A percentile compares a stretch with the other conserved stretches of the same genome.
phyloP scores from a whole-genome alignment of 306 rosid genomes.

The Trichosanthes truncata region DNA sequence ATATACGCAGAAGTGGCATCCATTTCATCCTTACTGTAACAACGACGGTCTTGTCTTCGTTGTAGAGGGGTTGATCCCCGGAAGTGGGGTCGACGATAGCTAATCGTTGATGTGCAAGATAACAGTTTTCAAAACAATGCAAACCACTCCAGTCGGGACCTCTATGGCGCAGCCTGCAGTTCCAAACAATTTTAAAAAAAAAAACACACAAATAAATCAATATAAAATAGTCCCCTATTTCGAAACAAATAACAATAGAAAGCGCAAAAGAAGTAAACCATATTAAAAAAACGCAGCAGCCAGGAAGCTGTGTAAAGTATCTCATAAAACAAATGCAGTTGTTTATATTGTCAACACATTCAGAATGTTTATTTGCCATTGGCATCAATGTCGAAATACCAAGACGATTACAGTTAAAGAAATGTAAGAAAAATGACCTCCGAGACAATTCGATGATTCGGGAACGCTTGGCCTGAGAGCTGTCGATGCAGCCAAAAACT shows the following conservation, averaged over 20 bases:
- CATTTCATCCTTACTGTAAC: slow-evolving; percentile 48
- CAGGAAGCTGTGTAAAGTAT: neutral
- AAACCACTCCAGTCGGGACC: slow-evolving; percentile 99
- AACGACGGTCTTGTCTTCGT: slow-evolving; percentile 69
- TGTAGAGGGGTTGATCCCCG: slow-evolving; percentile 92
- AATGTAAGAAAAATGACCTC: slow-evolving; percentile 32
- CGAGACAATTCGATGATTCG: slow-evolving; percentile 84
- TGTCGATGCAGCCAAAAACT: slow-evolving; percentile 68
- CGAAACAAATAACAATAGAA: neutral
- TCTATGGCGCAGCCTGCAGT: slow-evolving; percentile 65
- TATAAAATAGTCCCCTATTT: neutral
- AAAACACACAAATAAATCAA: neutral
- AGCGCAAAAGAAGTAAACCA: neutral
- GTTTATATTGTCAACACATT: neutral
- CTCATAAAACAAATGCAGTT: neutral
- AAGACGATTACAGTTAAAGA: neutral
- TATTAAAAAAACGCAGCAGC: neutral
- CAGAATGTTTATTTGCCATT: neutral
- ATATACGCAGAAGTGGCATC: neutral
- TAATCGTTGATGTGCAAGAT: slow-evolving; percentile 87
- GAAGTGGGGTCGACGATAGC: slow-evolving; percentile 92
- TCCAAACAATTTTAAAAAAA: neutral
- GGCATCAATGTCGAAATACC: neutral
- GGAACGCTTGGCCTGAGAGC: slow-evolving; percentile 74
- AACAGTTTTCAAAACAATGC: slow-evolving; percentile 67